Percentiles rank a stretch among this genome's conserved stretches.
phyloP scores from a whole-genome alignment of 345 rosid species.

The Anacardium occidentale region DNA sequence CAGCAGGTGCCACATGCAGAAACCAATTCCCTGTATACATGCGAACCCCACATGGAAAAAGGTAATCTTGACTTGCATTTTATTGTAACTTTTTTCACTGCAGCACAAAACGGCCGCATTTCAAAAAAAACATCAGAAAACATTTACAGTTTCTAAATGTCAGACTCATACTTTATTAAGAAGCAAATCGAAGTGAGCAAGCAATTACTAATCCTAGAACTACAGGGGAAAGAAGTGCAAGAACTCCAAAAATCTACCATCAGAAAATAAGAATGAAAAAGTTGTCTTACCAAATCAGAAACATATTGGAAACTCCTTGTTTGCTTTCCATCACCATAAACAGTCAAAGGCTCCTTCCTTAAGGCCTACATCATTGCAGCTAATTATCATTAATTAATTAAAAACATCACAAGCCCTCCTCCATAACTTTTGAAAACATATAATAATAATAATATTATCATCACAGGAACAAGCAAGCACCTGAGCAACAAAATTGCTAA shows the following conservation, averaged over 20 bases:
- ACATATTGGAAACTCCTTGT: conserved; percentile 98
- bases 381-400: background rate
- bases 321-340: conserved; percentile 99
- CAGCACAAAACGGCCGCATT: background rate
- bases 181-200: background rate
- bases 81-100: background rate
- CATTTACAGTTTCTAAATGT: background rate
- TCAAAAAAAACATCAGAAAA: background rate
- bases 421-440: background rate
- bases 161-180: background rate
- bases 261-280: background rate
- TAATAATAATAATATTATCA: background rate
- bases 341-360: conserved; percentile 96
- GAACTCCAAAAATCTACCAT: background rate
- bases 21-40: background rate
- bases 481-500: conserved; percentile 98
- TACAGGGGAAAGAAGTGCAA: background rate
- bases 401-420: background rate
- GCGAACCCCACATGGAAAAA: background rate
- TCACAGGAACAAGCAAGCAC: conserved; percentile 24
- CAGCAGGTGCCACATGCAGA: background rate
- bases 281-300: conserved; percentile 76
- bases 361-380: conserved; percentile 60
- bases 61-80: background rate
- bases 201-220: background rate